These are phyloP conservation scores for Hylodesmum podocarpum DNA, from an alignment of 306 rosid genomes.

Conservation along the genomic window DNA sequence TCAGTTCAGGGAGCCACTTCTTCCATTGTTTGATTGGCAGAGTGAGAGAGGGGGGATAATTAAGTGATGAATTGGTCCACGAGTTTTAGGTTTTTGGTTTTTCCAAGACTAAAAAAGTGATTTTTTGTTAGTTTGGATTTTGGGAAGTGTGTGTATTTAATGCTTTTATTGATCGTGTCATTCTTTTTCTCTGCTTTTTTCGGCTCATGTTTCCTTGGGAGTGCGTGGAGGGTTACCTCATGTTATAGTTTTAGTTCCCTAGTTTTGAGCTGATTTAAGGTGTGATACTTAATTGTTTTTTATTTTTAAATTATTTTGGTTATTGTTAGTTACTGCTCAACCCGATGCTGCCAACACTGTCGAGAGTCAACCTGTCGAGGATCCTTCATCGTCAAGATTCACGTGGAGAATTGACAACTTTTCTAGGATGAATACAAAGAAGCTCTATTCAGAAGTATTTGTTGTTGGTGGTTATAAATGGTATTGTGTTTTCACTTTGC, in stretches of 20 bases:
- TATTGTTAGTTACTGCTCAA: conserved; percentile 60
- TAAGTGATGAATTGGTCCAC: neutral
- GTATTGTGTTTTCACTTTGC: conserved; percentile 39
- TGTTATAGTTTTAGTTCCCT: neutral
- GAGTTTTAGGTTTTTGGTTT: conserved; percentile 22
- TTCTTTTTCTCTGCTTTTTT: neutral
- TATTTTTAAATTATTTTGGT: conserved; percentile 25
- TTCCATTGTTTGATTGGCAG: conserved; percentile 27
- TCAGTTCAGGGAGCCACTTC: conserved; percentile 13
- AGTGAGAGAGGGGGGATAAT: neutral
- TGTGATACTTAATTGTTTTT: conserved; percentile 15
- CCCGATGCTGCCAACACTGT: conserved; percentile 63
- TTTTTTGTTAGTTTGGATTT: conserved; percentile 18
- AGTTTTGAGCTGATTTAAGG: conserved; percentile 16
- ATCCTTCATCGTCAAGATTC: conserved; percentile 71
- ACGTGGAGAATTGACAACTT: conserved; percentile 88
- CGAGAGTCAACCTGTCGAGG: conserved; percentile 79
- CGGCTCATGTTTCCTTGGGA: neutral
- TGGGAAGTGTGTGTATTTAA: conserved; percentile 5
- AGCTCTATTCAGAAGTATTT: conserved; percentile 75
- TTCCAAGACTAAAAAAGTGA: neutral
- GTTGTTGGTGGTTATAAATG: conserved; percentile 82
- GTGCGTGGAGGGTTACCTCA: conserved; percentile 16
- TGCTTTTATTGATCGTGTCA: conserved; percentile 6
- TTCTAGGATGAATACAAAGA: conserved; percentile 65